These are phyloP conservation scores for Amanita muscaria DNA, from an alignment of 768 basidiomycete genomes.

Conservation along the genomic window DNA sequence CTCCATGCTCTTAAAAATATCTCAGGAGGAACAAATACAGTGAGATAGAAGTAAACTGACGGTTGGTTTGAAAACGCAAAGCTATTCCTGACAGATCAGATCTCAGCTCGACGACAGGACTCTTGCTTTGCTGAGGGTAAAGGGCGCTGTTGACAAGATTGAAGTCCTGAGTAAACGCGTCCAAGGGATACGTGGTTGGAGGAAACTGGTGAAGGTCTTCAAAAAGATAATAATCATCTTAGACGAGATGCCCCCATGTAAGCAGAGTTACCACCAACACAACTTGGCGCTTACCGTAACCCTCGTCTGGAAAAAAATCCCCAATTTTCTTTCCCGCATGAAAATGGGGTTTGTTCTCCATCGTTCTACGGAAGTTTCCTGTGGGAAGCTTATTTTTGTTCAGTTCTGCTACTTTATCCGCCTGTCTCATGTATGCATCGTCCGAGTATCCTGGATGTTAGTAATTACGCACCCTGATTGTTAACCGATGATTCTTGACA, in stretches of 20 bases:
- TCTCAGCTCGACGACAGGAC: slow-evolving; percentile 42
- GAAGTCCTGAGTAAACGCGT: slow-evolving; percentile 30
- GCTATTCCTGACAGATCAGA: slow-evolving; percentile 52
- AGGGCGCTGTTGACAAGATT: slow-evolving; percentile 41
- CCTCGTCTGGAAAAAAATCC: slow-evolving; percentile 42
- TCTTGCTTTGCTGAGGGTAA: slow-evolving; percentile 6
- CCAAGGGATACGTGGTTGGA: slow-evolving; percentile 40
- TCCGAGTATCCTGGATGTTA: not conserved
- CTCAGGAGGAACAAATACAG: not conserved
- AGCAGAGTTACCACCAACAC: slow-evolving; percentile 3
- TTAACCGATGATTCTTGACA: slow-evolving; percentile 41
- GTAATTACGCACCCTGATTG: slow-evolving; percentile 28
- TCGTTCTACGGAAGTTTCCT: slow-evolving; percentile 39
- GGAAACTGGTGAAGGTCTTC: slow-evolving; percentile 15
- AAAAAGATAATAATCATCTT: slow-evolving; percentile 64
- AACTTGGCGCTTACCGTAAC: slow-evolving; percentile 41
- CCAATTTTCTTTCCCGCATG: slow-evolving; percentile 47
- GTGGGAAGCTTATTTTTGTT: slow-evolving; percentile 42
- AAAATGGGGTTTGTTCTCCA: slow-evolving; percentile 39
- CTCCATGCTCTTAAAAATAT: slow-evolving; percentile 46
- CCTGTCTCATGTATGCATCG: slow-evolving; percentile 22
- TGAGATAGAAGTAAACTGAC: slow-evolving; percentile 26
- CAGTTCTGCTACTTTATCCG: slow-evolving; percentile 46
- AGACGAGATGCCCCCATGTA: not conserved
- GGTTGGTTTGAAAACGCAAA: slow-evolving; percentile 60